These are phyloP conservation scores for Posidonia oceanica DNA, from an alignment of 116 monocot species.

Conservation along the genomic window DNA sequence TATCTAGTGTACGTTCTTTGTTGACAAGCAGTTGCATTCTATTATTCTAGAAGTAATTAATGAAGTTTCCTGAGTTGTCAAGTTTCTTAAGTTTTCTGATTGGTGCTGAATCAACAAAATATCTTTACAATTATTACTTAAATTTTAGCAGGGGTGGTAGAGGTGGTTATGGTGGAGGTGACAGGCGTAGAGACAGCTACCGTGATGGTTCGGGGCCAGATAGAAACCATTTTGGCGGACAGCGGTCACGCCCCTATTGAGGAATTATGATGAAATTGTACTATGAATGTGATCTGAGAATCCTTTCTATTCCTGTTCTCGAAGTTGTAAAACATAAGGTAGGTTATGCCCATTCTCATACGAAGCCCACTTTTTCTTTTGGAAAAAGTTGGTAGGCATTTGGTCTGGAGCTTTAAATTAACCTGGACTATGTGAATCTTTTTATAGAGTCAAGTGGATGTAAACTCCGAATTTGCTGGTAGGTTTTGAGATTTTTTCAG, in stretches of 20 bases:
- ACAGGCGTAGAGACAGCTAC: slow-evolving; percentile 49
- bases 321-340: slow-evolving; percentile 26
- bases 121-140: no score
- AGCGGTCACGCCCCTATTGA: slow-evolving; percentile 61
- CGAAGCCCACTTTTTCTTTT: slow-evolving; percentile 10
- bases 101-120: no score
- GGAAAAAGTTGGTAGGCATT: slow-evolving; percentile 19
- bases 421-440: slow-evolving; percentile 38
- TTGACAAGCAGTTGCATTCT: no score
- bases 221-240: slow-evolving; percentile 38
- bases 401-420: slow-evolving; percentile 21
- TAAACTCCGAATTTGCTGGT: slow-evolving; percentile 55
- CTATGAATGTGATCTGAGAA: slow-evolving; percentile 19
- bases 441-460: slow-evolving; percentile 52
- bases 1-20: no score
- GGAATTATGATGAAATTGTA: slow-evolving; percentile 9
- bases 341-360: slow-evolving; percentile 26
- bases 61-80: no score
- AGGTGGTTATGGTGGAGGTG: slow-evolving; percentile 57
- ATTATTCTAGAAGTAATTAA: no score
- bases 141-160: slow-evolving; percentile 35
- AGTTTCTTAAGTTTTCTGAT: no score
- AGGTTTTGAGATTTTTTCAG: slow-evolving; percentile 44
- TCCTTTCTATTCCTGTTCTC: slow-evolving; percentile 23
- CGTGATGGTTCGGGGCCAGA: slow-evolving; percentile 53